phyloP scores from a whole-genome alignment of 129 eudicot species.

The Arctium minus region DNA sequence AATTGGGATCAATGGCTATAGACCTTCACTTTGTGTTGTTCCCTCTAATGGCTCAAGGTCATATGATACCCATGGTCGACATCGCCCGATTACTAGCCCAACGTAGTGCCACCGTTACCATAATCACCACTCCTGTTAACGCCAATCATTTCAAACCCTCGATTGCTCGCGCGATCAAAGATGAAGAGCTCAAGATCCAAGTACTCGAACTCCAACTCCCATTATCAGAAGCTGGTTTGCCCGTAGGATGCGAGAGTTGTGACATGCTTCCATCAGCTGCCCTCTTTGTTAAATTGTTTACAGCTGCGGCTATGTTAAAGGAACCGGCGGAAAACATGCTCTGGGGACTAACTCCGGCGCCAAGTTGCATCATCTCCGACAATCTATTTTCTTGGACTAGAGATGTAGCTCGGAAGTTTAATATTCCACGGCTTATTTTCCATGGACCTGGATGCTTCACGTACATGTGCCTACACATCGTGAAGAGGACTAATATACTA shows the following conservation, averaged over 20 bases:
- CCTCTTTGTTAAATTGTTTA: background rate
- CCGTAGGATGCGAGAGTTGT: slow-evolving; percentile 9
- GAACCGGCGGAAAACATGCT: slow-evolving; percentile 34
- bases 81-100: slow-evolving; percentile 31
- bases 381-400: slow-evolving; percentile 38
- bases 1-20: too few relatives aligned
- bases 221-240: slow-evolving; percentile 4
- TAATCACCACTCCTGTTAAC: slow-evolving; percentile 44
- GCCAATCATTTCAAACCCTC: slow-evolving; percentile 16
- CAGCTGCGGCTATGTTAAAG: slow-evolving; percentile 10
- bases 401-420: slow-evolving; percentile 30
- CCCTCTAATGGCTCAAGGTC: slow-evolving; percentile 33
- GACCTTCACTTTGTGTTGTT: slow-evolving; percentile 31
- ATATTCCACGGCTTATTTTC: slow-evolving; percentile 47
- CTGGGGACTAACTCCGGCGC: background rate
- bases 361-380: slow-evolving; percentile 47
- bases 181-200: background rate
- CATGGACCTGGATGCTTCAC: slow-evolving; percentile 47
- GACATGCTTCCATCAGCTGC: slow-evolving; percentile 2
- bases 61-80: slow-evolving; percentile 37
- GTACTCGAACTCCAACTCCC: slow-evolving; percentile 12
- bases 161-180: background rate
- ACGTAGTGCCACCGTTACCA: slow-evolving; percentile 28
- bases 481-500: background rate
- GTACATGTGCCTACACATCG: slow-evolving; percentile 13